Conservation (phyloP, 805 yeast genomes). For the Hanseniaspora pseudoguilliermondii region DNA sequence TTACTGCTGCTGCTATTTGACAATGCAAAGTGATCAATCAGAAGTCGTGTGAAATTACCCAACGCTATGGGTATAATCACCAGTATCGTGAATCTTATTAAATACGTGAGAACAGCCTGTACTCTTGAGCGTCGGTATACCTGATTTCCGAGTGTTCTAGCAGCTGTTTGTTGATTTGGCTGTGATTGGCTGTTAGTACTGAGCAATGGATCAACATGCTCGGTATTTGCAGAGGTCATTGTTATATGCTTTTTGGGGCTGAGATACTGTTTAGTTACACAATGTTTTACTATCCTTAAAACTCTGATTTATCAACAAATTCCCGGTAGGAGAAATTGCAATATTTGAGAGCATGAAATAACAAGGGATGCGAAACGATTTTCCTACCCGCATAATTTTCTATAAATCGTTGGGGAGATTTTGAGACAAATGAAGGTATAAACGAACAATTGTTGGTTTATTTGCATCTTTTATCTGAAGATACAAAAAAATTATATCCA, state of each 20-base stretch:
- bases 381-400: too few species aligned
- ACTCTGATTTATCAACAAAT: too few species aligned
- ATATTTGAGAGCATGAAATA: too few species aligned
- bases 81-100: constrained; percentile 22
- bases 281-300: too few species aligned
- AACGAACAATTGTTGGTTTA: too few species aligned
- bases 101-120: neutral
- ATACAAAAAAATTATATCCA: too few species aligned
- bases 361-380: too few species aligned
- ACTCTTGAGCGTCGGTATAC: neutral
- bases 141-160: neutral
- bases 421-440: too few species aligned
- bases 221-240: neutral
- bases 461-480: too few species aligned
- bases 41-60: constrained; percentile 20
- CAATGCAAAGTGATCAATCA: constrained; percentile 23
- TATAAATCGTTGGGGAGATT: too few species aligned
- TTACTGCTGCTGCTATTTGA: constrained; percentile 22
- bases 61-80: constrained; percentile 11
- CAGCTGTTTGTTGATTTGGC: neutral
- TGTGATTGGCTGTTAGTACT: neutral
- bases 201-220: neutral
- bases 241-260: neutral
- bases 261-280: neutral
- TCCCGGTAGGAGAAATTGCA: too few species aligned